Conservation (phyloP, 495 filamentous ascomycete genomes). For the Talaromyces proteolyticus region DNA sequence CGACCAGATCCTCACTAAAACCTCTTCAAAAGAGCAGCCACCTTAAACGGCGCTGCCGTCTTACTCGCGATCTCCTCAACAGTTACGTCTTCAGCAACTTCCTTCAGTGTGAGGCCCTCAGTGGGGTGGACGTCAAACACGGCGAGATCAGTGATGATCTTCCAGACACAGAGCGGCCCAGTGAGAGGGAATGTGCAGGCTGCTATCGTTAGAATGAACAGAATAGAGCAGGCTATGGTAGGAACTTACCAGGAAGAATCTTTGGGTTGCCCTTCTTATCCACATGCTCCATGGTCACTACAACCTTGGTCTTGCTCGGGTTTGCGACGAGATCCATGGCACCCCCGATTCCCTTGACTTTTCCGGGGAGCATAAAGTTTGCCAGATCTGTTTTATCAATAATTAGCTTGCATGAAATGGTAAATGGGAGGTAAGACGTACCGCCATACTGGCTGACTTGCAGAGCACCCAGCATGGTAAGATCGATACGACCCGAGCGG, state of each 20-base stretch:
- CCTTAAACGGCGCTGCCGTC: slow-evolving; percentile 78
- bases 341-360: slow-evolving; percentile 89
- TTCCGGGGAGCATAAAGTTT: slow-evolving; percentile 73
- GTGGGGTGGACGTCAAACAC: slow-evolving; percentile 83
- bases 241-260: slow-evolving; percentile 53
- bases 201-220: too few relatives aligned
- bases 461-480: slow-evolving; percentile 88
- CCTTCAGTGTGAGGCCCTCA: slow-evolving; percentile 70
- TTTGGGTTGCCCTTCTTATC: slow-evolving; percentile 87
- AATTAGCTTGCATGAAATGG: neutral
- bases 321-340: slow-evolving; percentile 90
- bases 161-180: slow-evolving; percentile 72
- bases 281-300: slow-evolving; percentile 88
- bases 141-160: slow-evolving; percentile 83
- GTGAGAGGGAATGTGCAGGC: slow-evolving; percentile 79
- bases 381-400: slow-evolving; percentile 21
- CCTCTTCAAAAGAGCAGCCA: slow-evolving; percentile 60
- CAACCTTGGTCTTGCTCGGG: slow-evolving; percentile 76
- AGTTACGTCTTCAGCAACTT: slow-evolving; percentile 75
- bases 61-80: slow-evolving; percentile 83
- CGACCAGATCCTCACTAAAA: too few relatives aligned
- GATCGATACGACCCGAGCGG: slow-evolving; percentile 75
- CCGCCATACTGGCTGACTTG: slow-evolving; percentile 78
- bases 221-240: neutral
- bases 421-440: slow-evolving; percentile 21